Percentiles rank a stretch among this genome's conserved stretches.
Conservation (phyloP, 2,329 filamentous ascomycete species). For the Colletotrichum cuscutae region DNA sequence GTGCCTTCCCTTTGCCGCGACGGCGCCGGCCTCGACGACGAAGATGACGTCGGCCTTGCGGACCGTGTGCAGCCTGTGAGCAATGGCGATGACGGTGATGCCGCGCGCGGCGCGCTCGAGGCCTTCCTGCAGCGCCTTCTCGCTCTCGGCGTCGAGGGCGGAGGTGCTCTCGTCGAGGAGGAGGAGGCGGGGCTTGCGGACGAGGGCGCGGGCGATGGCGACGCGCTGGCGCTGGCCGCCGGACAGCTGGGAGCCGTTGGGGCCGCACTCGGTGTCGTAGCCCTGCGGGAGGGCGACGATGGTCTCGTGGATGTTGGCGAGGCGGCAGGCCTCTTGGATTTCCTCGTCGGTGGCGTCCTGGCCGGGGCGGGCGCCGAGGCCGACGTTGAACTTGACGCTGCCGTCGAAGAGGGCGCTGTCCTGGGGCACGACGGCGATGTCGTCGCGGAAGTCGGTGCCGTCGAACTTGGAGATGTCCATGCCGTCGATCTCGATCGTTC, state of each 20-base stretch:
- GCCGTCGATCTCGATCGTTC: constrained; percentile 56
- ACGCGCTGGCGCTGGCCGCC: constrained; percentile 78
- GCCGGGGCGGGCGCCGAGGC: constrained; percentile 53
- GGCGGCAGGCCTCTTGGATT: constrained; percentile 64
- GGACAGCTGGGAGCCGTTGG: constrained; percentile 72
- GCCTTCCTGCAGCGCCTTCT: constrained; percentile 66
- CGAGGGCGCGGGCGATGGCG: constrained; percentile 74
- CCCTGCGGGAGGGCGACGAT: constrained; percentile 65
- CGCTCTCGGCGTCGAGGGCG: constrained; percentile 72
- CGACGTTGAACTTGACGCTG: constrained; percentile 52
- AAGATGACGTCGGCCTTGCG: constrained; percentile 55
- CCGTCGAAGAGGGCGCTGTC: constrained; percentile 54
- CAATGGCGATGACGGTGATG: constrained; percentile 55
- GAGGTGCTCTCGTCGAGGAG: constrained; percentile 78
- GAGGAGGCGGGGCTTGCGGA: constrained; percentile 71
- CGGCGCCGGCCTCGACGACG: constrained; percentile 60
- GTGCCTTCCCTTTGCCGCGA: constrained; percentile 64
- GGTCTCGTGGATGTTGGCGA: constrained; percentile 69
- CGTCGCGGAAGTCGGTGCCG: constrained; percentile 48
- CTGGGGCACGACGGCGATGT: constrained; percentile 51
- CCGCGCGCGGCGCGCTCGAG: constrained; percentile 58
- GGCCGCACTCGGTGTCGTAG: constrained; percentile 67
- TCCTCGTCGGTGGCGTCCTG: constrained; percentile 58
- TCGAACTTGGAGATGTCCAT: constrained; percentile 55
- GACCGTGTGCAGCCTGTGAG: constrained; percentile 57